Conservation (phyloP, 73 alveolate species). For the Blepharisma stoltei region DNA sequence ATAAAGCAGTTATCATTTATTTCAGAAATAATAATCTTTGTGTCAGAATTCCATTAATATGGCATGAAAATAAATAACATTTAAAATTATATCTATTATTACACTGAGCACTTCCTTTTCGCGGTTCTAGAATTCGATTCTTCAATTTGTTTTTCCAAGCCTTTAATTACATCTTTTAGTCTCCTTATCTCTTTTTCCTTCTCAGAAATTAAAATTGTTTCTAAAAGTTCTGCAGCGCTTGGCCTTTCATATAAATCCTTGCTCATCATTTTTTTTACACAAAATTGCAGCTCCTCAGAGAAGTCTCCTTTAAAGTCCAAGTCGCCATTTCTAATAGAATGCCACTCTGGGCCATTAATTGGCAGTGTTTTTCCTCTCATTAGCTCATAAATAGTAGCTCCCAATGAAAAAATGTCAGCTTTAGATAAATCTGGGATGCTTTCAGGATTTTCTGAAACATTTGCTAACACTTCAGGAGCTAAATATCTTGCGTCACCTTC, state of each 20-base stretch:
- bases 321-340: slow-evolving; percentile 44
- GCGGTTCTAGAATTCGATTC: background rate
- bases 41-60: no score
- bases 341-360: slow-evolving; percentile 56
- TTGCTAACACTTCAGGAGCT: slow-evolving; percentile 66
- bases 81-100: no score
- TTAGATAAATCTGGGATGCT: slow-evolving; percentile 49
- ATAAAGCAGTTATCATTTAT: no score
- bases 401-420: slow-evolving; percentile 57
- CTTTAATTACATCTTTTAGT: background rate
- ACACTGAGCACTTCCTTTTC: no score
- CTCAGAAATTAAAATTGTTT: background rate
- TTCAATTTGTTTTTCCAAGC: background rate
- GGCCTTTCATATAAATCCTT: background rate
- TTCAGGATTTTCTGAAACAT: background rate
- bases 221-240: slow-evolving; percentile 1
- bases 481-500: slow-evolving; percentile 83
- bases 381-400: slow-evolving; percentile 47
- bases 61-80: no score
- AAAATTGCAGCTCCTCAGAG: background rate
- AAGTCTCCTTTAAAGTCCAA: slow-evolving; percentile 23
- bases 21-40: no score
- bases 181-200: background rate
- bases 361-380: slow-evolving; percentile 35
- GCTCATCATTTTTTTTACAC: background rate